Evolutionary conservation across 345 rosid species (phyloP), one percentile per base, ranked within the genome.

Genomic region (Hibiscus mutabilis): DNA sequence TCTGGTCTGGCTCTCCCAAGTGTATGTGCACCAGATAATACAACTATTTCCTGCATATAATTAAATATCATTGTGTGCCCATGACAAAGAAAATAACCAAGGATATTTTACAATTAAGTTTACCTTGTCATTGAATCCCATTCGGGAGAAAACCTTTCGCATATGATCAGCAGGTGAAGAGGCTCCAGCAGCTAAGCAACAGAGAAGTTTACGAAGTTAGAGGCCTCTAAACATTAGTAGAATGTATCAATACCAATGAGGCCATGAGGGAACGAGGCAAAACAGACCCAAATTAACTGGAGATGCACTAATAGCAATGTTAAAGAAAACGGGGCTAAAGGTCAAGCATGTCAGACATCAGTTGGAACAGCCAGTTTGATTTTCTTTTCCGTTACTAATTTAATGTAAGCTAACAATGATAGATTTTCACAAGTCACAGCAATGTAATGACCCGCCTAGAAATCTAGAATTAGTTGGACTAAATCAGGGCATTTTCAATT

Each of bases 11-110:
- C 78, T 82, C 98, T 86, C 64, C 98, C 98, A 31, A 94, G 75
- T 10, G 98, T 94, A 78, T 91, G 98, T n/a, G 98, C 98, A 77
- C 98, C 97, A 73, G 98, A 94, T 68, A 94, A 77, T 22, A 90
- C 98, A 71, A 91, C 98, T 68, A 94, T 91, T 74, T 94, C 98
- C 98, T 93, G 81, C 66, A 71, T 21, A 77, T 13, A 21, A 69
- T 73, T 58, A 21, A 56, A 24, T 42, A 16, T 3, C 25, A 25
- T 21, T 49, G 6, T 11, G 42, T 21, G 33, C 59, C 33, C 31
- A 57, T 25, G 14, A 49, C 21, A 70, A 57, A 42, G 19, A 18
- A 15, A 56, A 27, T 66, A 25, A n/a, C 42, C 24, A 62, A 74
- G 27, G 37, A 71, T 72, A 31, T 57, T 44, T 44, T 57, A 57